Evolutionary conservation across 2,329 filamentous ascomycete genomes (phyloP).

Genomic region (Aspergillus intermedius): DNA sequence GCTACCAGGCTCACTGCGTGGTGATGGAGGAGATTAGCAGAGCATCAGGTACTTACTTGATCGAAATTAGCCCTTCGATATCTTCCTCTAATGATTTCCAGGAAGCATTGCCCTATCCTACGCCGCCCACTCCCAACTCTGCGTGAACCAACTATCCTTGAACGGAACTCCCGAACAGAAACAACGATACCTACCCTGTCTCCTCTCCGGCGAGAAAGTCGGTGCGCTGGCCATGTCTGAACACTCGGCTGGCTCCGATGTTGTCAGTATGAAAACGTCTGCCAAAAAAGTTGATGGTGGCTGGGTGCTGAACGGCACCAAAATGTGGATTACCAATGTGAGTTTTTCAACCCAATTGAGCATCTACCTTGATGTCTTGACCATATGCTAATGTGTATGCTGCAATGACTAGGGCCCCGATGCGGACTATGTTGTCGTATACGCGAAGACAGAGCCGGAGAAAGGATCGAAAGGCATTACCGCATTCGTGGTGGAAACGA

Average conservation of each 20-base stretch:
- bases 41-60: slow-evolving; percentile 56
- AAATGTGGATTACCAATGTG: slow-evolving; percentile 99
- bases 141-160: slow-evolving; percentile 90
- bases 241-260: slow-evolving; percentile 82
- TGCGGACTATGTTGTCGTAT: slow-evolving; percentile 89
- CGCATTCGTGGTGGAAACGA: slow-evolving; percentile 76
- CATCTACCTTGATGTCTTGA: background rate
- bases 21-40: slow-evolving; percentile 93
- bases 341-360: slow-evolving; percentile 7
- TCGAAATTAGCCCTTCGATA: background rate
- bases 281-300: slow-evolving; percentile 77
- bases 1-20: slow-evolving; percentile 92
- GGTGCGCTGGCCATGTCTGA: slow-evolving; percentile 95
- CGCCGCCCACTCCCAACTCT: slow-evolving; percentile 91
- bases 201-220: slow-evolving; percentile 73
- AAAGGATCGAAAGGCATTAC: slow-evolving; percentile 85
- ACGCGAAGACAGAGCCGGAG: slow-evolving; percentile 83
- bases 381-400: background rate
- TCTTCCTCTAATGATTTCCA: slow-evolving; percentile 5
- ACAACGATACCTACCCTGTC: slow-evolving; percentile 65
- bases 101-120: slow-evolving; percentile 67
- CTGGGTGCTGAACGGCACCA: slow-evolving; percentile 77
- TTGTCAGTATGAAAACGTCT: slow-evolving; percentile 88
- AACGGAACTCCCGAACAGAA: slow-evolving; percentile 80
- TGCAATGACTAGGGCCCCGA: slow-evolving; percentile 58